Evolutionary conservation across 2,329 filamentous ascomycete species (phyloP).

Genomic region (Graphiopsis chlorocephala): DNA sequence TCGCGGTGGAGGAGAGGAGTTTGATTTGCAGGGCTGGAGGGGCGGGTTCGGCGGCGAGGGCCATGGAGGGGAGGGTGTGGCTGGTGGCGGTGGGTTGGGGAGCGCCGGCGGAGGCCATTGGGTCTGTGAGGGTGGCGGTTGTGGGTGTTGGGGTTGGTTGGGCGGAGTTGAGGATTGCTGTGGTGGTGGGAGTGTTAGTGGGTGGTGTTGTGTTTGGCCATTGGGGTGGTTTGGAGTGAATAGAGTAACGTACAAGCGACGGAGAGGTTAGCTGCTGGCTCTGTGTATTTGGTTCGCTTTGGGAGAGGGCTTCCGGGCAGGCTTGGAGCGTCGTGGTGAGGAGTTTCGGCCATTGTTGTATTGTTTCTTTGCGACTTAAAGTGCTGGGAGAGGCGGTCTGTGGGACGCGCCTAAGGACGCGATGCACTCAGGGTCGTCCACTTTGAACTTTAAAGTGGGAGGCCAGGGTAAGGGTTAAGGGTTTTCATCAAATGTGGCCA

Average conservation of each 20-base stretch:
- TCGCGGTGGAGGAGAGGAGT: slow-evolving; percentile 77
- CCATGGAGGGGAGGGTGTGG: slow-evolving; percentile 26
- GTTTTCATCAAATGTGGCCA: too few species aligned
- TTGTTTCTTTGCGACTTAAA: slow-evolving; percentile 12
- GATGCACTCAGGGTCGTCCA: not conserved
- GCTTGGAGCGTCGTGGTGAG: slow-evolving; percentile 51
- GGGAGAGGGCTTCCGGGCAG: slow-evolving; percentile 70
- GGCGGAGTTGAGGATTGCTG: slow-evolving; percentile 37
- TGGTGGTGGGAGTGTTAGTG: not conserved
- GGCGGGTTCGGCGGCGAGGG: slow-evolving; percentile 35
- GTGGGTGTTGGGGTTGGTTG: slow-evolving; percentile 34
- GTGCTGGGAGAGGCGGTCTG: slow-evolving; percentile 2
- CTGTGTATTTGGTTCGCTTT: slow-evolving; percentile 72
- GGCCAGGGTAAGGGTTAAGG: not conserved
- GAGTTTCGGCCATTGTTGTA: slow-evolving; percentile 29
- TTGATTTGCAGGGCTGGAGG: slow-evolving; percentile 75
- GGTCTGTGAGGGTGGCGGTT: slow-evolving; percentile 24
- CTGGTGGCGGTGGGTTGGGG: slow-evolving; percentile 15
- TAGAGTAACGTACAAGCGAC: slow-evolving; percentile 32
- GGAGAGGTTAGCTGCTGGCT: slow-evolving; percentile 38
- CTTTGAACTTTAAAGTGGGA: not conserved
- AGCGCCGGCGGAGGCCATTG: slow-evolving; percentile 21
- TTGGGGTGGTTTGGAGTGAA: not conserved
- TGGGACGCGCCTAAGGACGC: not conserved
- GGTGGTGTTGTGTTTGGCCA: slow-evolving; percentile 16